A percentile compares a stretch with the other conserved stretches of the same genome.
Conservation (phyloP, 306 rosid genomes). For the Vigna radiata region DNA sequence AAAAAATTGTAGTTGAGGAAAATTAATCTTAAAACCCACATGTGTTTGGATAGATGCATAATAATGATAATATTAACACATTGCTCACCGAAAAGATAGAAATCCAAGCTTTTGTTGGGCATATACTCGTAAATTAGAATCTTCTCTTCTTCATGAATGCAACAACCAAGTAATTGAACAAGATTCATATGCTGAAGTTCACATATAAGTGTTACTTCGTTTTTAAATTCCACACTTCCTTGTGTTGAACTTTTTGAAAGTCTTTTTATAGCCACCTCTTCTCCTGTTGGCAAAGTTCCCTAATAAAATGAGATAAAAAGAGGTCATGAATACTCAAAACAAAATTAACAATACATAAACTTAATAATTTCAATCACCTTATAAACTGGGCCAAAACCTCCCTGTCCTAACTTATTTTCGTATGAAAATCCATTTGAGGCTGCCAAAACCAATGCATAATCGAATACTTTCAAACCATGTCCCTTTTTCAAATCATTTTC, state of each 20-base stretch:
- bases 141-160: background rate
- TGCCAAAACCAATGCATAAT: constrained; percentile 31
- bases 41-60: no score
- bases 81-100: no score
- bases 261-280: background rate
- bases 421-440: constrained; percentile 41
- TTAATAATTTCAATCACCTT: constrained; percentile 20
- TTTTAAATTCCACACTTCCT: background rate
- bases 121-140: background rate
- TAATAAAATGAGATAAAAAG: background rate
- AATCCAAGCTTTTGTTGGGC: no score
- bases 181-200: background rate
- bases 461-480: background rate
- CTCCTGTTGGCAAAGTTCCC: background rate
- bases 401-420: constrained; percentile 41
- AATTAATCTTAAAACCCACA: no score
- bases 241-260: background rate
- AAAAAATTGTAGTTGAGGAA: no score
- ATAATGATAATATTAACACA: no score
- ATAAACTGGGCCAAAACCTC: constrained; percentile 54
- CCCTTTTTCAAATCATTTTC: background rate
- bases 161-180: background rate
- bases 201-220: background rate
- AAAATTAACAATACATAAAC: background rate
- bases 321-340: background rate